Base-by-base conservation (phyloP, 768 basidiomycete genomes). In the Trametes gibbosa region DNA sequence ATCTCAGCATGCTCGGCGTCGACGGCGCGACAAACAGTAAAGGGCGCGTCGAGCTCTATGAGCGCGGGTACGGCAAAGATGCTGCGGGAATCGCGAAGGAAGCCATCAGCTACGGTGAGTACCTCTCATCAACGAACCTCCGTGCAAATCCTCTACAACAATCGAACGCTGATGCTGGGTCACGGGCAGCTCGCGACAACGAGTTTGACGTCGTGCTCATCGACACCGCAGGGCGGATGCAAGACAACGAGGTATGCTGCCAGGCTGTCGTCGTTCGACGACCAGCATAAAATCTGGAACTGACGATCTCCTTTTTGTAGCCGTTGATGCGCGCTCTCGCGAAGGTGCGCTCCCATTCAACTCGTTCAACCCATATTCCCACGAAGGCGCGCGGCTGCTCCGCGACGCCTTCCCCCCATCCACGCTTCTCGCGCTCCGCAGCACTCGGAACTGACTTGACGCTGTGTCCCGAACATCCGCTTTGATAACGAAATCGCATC, bases 171-270 rank as follows among this genome's bases (percentile, higher is more conserved):
- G 61, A 42, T 23, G 63, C 9, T 32, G 29, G n/a, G 10, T 32
- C 10, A 16, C 53, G 54, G 52, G 17, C 69, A 97, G 95, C 85
- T 32, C 88, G 86, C 64, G 92, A 95, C 66, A 88, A 90, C 61
- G 84, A 87, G 61, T 98, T 97, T 71, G 97, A 99, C 66, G 95
- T 98, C 23, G 96, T 99, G 6, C 79, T 99, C 45, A 93, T 99
- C 67, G 97, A 99, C 71, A 98, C 97, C 1, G 97, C 97, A 19
- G 97, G 97, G 1, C 83, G 96, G 53, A 98, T 98, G 97, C 97
- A 99, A 73, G 97, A 98, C 73, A 99, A 98, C 71, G 97, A 98
- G 84, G 91, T 91, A 67, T 32, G 80, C 48, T 10, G 25, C 29
- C 24, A 24, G n/a, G n/a, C n/a, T n/a, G n/a, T n/a, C n/a, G 21